Conservation (phyloP, 176 grass and related monocot species). For the Themeda triandra region DNA sequence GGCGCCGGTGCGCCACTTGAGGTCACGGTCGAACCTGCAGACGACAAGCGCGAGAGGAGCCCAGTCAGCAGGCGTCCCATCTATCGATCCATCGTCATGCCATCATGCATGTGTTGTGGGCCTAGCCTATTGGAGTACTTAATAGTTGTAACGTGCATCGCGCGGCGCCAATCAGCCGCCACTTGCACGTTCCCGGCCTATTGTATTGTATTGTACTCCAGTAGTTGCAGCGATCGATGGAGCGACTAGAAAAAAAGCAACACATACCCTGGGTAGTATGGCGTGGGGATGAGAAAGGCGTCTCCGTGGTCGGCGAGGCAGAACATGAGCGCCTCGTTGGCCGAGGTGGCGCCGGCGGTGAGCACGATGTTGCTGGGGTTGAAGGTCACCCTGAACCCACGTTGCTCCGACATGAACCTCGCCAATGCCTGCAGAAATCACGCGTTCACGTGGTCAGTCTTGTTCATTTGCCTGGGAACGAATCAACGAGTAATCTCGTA, state of each 20-base stretch:
- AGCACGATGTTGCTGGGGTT: conserved; percentile 80
- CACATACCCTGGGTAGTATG: conserved; percentile 89
- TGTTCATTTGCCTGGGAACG: too few species aligned
- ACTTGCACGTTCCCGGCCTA: background rate
- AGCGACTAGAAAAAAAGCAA: too few species aligned
- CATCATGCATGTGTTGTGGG: background rate
- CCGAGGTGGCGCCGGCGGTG: conserved; percentile 87
- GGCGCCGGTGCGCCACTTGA: conserved; percentile 93
- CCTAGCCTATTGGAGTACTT: background rate
- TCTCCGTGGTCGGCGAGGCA: conserved; percentile 82
- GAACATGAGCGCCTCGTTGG: conserved; percentile 90
- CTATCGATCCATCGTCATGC: background rate
- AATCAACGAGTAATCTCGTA: too few species aligned
- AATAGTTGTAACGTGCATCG: background rate
- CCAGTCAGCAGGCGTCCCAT: background rate
- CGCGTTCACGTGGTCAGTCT: background rate
- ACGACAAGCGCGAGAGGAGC: too few species aligned
- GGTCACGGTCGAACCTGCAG: conserved; percentile 89
- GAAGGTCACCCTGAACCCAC: conserved; percentile 53
- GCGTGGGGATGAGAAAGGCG: conserved; percentile 89
- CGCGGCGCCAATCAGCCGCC: background rate
- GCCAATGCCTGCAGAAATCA: conserved; percentile 60
- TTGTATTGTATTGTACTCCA: background rate
- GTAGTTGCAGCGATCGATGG: background rate
- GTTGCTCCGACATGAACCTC: conserved; percentile 71